Conservation (phyloP, 345 rosid genomes). For the Citrus hindsii region DNA sequence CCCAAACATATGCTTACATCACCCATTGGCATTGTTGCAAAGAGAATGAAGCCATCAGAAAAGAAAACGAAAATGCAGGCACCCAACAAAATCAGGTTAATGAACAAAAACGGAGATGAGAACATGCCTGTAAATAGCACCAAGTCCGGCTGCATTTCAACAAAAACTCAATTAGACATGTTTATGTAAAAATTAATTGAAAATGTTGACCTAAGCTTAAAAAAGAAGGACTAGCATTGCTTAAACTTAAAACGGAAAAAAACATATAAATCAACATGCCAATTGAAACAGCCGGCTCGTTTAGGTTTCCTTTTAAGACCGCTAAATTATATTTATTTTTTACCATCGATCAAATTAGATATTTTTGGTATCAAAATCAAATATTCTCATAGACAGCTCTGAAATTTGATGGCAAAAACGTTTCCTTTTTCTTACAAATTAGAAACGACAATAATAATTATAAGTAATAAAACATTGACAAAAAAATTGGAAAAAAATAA, state of each 20-base stretch:
- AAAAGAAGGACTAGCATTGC: neutral
- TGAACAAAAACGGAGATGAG: conserved; percentile 21
- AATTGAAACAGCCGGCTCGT: neutral
- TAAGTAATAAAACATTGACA: neutral
- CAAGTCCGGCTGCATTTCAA: conserved; percentile 74
- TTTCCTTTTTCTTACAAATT: neutral
- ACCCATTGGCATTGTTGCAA: neutral
- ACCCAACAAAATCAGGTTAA: conserved; percentile 11
- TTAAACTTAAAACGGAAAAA: neutral
- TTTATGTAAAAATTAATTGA: neutral
- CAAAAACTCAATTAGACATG: conserved; percentile 16
- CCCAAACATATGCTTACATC: neutral
- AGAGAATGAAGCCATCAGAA: neutral
- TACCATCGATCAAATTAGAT: neutral
- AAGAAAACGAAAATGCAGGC: neutral
- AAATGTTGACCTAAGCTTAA: neutral
- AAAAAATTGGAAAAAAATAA: neutral
- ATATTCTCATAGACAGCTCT: neutral
- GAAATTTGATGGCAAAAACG: neutral
- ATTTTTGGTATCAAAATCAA: neutral
- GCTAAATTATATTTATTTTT: neutral
- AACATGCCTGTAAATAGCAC: conserved; percentile 87
- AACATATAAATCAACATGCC: neutral
- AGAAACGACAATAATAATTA: neutral
- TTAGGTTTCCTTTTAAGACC: neutral